Conservation (phyloP, 768 basidiomycete species). For the Suillus placidus region DNA sequence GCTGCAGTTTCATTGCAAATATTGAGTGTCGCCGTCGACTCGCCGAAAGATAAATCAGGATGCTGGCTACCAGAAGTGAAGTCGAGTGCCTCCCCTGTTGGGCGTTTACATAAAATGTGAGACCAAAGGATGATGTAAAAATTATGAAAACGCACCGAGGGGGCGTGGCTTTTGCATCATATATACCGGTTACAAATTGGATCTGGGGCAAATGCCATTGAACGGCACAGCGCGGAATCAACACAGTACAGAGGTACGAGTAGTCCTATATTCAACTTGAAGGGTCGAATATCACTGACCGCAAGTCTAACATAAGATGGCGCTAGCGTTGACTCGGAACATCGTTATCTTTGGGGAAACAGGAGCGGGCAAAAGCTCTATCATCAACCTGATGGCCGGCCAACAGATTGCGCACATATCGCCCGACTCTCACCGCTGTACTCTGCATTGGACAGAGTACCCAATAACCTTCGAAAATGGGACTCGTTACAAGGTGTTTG, state of each 20-base stretch:
- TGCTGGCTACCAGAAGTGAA: not conserved
- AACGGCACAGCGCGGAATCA: not conserved
- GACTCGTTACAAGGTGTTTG: constrained; percentile 30
- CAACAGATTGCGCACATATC: constrained; percentile 25
- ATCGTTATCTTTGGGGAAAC: constrained; percentile 49
- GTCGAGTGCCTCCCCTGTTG: not conserved
- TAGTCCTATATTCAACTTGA: not conserved
- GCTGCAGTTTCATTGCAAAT: not conserved
- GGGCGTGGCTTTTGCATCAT: not conserved
- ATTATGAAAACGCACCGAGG: not conserved
- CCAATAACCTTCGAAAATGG: constrained; percentile 20
- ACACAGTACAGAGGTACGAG: not conserved
- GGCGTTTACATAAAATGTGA: not conserved
- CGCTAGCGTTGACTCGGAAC: constrained; percentile 28
- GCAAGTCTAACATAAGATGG: not conserved
- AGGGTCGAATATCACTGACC: not conserved
- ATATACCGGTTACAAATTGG: not conserved
- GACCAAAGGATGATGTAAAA: not conserved
- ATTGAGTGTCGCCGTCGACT: not conserved
- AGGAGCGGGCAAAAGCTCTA: constrained; percentile 39
- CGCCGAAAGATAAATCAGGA: not conserved
- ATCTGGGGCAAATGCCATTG: not conserved
- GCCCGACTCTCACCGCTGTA: constrained; percentile 38
- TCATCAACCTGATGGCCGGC: constrained; percentile 38
- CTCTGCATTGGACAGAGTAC: constrained; percentile 37